Base-by-base conservation (phyloP, 2,329 filamentous ascomycete species). In the Plenodomus lindquistii region DNA sequence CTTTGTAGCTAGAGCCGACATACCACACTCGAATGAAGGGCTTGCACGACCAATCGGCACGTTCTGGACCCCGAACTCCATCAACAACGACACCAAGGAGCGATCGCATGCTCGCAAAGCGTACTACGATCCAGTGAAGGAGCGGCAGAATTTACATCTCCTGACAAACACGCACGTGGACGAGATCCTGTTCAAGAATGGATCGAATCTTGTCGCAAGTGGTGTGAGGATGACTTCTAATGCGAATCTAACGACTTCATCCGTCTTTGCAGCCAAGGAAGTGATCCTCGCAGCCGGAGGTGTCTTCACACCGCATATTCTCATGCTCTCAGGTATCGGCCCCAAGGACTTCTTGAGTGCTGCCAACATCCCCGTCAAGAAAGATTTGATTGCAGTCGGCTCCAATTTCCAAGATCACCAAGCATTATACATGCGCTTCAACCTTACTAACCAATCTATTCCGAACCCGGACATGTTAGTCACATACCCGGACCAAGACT, bases 321-420 rank as follows among this genome's bases (percentile, higher is more conserved):
- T 87, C 2, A 83, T 86, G 57, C 70, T 85, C 1, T 84, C 81
- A 0, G 84, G 84, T 0, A 76, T 87, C 22, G 84, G 84, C 3
- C 7, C 53, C 1, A 42, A 44, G 19, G 45, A 48, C 3, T 19
- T 49, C 2, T 42, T 57, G 10, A 34, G 35, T 4, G 40, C 44
- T n/a, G 41, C 47, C n/a, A 39, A 38, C 0, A 59, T 62, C 9
- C 4, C 18, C 0, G 34, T 50, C 2, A 49, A 45, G 27, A 42
- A 53, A n/a, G 50, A 60, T 16, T 42, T 59, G 10, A 48, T 50
- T 11, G 59, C 51, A 2, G 57, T 62, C 5, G 57, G 57, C 1
- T 47, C 55, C 13, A 62, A 62, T 42, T 61, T 59, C 50, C 59
- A 61, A 35, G 57, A 62, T 35, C 57, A 63, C 31, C 54, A 37